Evolutionary conservation across 345 rosid genomes (phyloP), one percentile per base, ranked within the genome.

Genomic region (Capsella bursapastoris): DNA sequence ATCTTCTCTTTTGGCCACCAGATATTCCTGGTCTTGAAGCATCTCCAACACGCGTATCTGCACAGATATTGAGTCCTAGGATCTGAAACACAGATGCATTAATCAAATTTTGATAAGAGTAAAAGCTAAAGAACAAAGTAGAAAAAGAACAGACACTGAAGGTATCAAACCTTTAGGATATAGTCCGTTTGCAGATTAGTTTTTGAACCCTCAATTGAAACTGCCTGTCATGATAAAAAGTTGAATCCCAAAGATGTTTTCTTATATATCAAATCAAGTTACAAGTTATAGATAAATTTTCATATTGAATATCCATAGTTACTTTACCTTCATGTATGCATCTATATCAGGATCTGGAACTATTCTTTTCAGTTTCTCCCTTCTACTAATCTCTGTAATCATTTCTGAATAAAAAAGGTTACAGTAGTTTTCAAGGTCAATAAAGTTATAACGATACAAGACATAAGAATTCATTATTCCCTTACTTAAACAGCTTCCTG

Each of bases 1-100:
- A 64, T 31, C 82, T 79, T 72, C 75, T 84, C 78, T 66, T 77
- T 66, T 84, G 84, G 27, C 84, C 87, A 63, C 87, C 87, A 2
- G 84, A 84, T 79, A 81, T 68, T 55, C 84, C 87, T 48, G 83
- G 77, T 64, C 35, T 79, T 41, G 82, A 31, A 15, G 83, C 80
- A 76, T 71, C 61, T 29, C 87, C 84, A 43, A 64, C 74, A 7
- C 38, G 76, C 25, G 71, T 77, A 18, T 84, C 81, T 27, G 80
- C 83, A 63, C 87, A 84, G 7, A 64, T 68, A 69, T 74, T 69
- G 62, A 84, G 79, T 41, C 87, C 87, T 8, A 84, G 83, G 56
- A 84, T 79, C 87, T 84, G 71, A 52, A 31, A 27, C 14, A 56
- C 34, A 65, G 28, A 55, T 35, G 40, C 50, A 60, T 16, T 40